Evolutionary conservation across 495 filamentous ascomycete species (phyloP).

Genomic region (Aspergillus homomorphus): DNA sequence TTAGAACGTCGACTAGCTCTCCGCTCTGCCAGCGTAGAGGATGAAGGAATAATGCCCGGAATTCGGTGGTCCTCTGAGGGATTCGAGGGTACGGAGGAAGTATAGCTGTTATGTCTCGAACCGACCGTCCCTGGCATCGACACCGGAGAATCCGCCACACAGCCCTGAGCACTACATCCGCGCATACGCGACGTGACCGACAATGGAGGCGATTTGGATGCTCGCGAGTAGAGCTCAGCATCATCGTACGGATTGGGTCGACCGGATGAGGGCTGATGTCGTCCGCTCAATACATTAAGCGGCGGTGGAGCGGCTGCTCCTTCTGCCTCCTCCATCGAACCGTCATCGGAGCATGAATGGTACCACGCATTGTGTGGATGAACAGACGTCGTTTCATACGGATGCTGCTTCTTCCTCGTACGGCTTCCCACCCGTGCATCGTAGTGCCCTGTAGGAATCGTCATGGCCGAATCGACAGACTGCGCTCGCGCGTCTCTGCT

Average conservation of each 20-base stretch:
- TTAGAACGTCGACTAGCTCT: constrained; percentile 24
- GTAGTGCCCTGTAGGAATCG: constrained; percentile 41
- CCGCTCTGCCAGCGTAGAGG: constrained; percentile 25
- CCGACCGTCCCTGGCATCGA: constrained; percentile 31
- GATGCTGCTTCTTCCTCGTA: constrained; percentile 6
- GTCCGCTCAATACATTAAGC: constrained; percentile 9
- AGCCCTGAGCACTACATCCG: constrained; percentile 37
- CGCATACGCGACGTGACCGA: constrained; percentile 47
- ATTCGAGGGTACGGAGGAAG: constrained; percentile 33
- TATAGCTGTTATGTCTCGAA: constrained; percentile 40
- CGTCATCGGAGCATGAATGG: constrained; percentile 9
- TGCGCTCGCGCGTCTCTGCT: constrained; percentile 7
- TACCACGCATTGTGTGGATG: constrained; percentile 13
- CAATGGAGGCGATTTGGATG: constrained; percentile 39
- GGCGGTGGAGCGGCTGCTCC: constrained; percentile 16
- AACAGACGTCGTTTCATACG: neutral
- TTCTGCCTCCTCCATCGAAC: constrained; percentile 23
- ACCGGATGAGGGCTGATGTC: constrained; percentile 10
- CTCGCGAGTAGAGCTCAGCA: constrained; percentile 21
- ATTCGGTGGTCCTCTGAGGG: constrained; percentile 31
- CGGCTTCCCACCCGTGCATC: constrained; percentile 32
- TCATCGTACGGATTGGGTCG: constrained; percentile 5
- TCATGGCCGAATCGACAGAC: constrained; percentile 13
- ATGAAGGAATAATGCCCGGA: constrained; percentile 12
- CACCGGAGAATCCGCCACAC: constrained; percentile 24